Evolutionary conservation across 2,329 filamentous ascomycete genomes (phyloP).

Genomic region (Aspergillaceae sp.): DNA sequence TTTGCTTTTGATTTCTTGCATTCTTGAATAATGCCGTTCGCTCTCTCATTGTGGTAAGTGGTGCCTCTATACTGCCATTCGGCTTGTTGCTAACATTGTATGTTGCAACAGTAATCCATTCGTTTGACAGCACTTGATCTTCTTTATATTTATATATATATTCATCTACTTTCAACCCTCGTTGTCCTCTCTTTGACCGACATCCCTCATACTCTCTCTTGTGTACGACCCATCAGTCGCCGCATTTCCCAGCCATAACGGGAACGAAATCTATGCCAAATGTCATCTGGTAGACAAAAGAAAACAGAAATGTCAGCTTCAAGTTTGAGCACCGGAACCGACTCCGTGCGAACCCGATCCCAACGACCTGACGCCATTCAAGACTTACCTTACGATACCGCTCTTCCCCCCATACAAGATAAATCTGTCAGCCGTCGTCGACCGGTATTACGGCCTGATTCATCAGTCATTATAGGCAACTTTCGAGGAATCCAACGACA

Average conservation of each 20-base stretch:
- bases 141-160: no score
- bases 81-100: background rate
- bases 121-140: background rate
- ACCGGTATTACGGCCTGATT: slow-evolving; percentile 8
- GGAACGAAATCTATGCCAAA: no score
- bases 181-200: no score
- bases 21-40: background rate
- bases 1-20: background rate
- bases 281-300: no score
- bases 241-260: no score
- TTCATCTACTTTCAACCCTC: no score
- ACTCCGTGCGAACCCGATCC: background rate
- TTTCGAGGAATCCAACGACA: slow-evolving; percentile 8
- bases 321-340: slow-evolving; percentile 6
- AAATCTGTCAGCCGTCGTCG: slow-evolving; percentile 9
- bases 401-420: slow-evolving; percentile 21
- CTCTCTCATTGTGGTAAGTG: background rate
- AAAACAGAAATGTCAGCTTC: slow-evolving; percentile 6
- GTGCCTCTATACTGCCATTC: background rate
- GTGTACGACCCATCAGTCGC: no score
- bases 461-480: slow-evolving; percentile 8
- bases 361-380: background rate
- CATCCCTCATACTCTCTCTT: no score
- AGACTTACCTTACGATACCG: slow-evolving; percentile 16
- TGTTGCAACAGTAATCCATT: no score